Base-by-base conservation (phyloP, 2,329 filamentous ascomycete species). In the Sporothrix brasiliensis region DNA sequence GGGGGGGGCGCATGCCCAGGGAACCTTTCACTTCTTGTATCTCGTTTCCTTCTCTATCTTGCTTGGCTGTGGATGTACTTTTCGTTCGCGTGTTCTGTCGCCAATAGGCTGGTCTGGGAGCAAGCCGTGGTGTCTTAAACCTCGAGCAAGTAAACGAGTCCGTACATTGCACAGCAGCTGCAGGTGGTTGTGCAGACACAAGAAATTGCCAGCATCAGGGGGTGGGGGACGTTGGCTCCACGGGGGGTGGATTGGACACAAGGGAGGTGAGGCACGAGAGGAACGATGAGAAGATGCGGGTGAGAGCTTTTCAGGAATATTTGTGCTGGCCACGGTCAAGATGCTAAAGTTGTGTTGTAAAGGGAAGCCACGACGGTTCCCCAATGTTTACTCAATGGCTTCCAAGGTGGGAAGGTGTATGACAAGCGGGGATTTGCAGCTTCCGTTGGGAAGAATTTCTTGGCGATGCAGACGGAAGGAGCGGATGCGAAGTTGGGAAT, bases 91-190 rank as follows among this genome's bases (percentile, higher is more conserved):
- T 52, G 41, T 39, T 34, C 24, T 30, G 21, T 58, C 39, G 7
- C 19, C 39, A 53, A 53, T 60, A 41, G 30, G 63, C 53, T 53
- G 13, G 56, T 54, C 54, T 39, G 44, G 27, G 27, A 30, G 27
- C 34, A 47, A n/a, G 44, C n/a, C 65, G 41, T n/a, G 56, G 24
- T 70, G 69, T 70, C 69, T 70, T 50, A 44, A 56, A 68, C 39
- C 27, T 61, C 44, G 69, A 63, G 69, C 69, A 70, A 65, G 65
- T 70, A 68, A 68, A 68, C 65, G 69, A 70, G 69, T 16, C 54
- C 49, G 63, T 67, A 67, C 54, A 61, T 65, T 65, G 61, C 61
- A 65, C 61, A 14, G 24, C 61, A 65, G 61, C 41, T 47, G 58
- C 58, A 63, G 58, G 27, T 63, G 61, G 44, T 65, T 65, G 61